Conservation (phyloP, 805 yeast genomes). For the Candida andamanensis region DNA sequence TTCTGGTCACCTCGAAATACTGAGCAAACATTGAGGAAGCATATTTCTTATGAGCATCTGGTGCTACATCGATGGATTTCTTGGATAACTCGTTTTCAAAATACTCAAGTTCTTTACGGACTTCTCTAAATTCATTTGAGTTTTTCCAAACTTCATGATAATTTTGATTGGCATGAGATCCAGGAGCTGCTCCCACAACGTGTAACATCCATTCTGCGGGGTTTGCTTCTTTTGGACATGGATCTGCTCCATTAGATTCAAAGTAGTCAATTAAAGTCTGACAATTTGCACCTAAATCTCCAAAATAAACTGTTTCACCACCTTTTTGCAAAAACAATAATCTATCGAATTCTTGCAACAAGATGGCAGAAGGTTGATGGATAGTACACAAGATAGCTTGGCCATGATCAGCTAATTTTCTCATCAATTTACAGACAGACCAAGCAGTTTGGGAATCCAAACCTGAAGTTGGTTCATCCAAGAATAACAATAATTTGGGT, state of each 20-base stretch:
- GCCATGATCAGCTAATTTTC: conserved; percentile 36
- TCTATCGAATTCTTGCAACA: conserved; percentile 73
- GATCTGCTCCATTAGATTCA: conserved; percentile 61
- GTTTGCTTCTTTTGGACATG: conserved; percentile 32
- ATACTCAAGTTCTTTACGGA: conserved; percentile 51
- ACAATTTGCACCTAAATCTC: conserved; percentile 69
- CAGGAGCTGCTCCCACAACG: conserved; percentile 79
- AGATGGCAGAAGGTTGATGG: conserved; percentile 79
- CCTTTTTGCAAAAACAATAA: conserved; percentile 64
- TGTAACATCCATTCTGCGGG: conserved; percentile 82
- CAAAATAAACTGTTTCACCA: conserved; percentile 76
- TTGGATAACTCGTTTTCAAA: conserved; percentile 52
- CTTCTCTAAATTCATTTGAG: conserved; percentile 55
- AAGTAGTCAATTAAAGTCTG: conserved; percentile 54
- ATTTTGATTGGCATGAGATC: conserved; percentile 66
- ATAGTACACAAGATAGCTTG: conserved; percentile 51
- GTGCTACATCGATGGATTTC: conserved; percentile 18
- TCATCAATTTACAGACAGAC: conserved; percentile 35
- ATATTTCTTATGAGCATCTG: conserved; percentile 24
- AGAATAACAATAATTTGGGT: conserved; percentile 38
- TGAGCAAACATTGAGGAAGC: conserved; percentile 26
- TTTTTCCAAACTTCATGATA: conserved; percentile 73
- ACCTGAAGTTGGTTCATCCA: conserved; percentile 63
- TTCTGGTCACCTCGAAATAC: conserved; percentile 24
- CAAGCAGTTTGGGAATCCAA: conserved; percentile 45